Conservation (phyloP, 306 rosid genomes). For the Oxytropis ochrocephala region DNA sequence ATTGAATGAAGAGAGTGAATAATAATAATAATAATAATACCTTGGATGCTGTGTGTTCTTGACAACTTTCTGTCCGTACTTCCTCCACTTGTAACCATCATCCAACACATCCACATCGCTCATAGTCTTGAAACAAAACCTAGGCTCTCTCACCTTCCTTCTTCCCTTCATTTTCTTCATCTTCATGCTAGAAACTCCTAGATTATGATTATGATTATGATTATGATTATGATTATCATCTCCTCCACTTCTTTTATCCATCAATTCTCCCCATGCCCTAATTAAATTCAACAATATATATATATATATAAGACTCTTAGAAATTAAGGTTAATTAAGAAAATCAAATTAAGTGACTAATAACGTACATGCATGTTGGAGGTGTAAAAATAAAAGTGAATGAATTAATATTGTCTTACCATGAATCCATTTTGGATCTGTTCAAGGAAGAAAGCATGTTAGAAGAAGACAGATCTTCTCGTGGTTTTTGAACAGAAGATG, state of each 20-base stretch:
- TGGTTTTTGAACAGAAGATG: slow-evolving; percentile 32
- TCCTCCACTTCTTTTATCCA: slow-evolving; percentile 40
- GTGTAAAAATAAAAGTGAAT: background rate
- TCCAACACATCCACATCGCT: slow-evolving; percentile 96
- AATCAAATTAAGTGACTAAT: background rate
- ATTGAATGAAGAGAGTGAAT: no score
- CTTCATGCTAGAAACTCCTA: slow-evolving; percentile 63
- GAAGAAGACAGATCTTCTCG: slow-evolving; percentile 29
- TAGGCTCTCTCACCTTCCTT: slow-evolving; percentile 93
- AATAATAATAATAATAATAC: slow-evolving; percentile 21
- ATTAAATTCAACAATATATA: background rate
- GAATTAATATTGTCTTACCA: slow-evolving; percentile 35
- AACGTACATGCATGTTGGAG: background rate
- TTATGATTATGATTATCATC: slow-evolving; percentile 12
- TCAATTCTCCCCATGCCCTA: slow-evolving; percentile 70
- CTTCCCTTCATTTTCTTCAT: slow-evolving; percentile 90
- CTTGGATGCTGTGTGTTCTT: slow-evolving; percentile 99
- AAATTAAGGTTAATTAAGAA: background rate
- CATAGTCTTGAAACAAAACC: slow-evolving; percentile 98
- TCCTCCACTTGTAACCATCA: slow-evolving; percentile 99
- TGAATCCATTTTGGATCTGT: slow-evolving; percentile 53
- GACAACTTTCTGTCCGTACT: slow-evolving; percentile 98
- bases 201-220: slow-evolving; percentile 21
- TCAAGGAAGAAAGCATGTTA: slow-evolving; percentile 57
- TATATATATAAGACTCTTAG: no score